A percentile compares a stretch with the other conserved stretches of the same genome.
Evolutionary conservation across 495 filamentous ascomycete species (phyloP).

Genomic region (Penicillium manginii): DNA sequence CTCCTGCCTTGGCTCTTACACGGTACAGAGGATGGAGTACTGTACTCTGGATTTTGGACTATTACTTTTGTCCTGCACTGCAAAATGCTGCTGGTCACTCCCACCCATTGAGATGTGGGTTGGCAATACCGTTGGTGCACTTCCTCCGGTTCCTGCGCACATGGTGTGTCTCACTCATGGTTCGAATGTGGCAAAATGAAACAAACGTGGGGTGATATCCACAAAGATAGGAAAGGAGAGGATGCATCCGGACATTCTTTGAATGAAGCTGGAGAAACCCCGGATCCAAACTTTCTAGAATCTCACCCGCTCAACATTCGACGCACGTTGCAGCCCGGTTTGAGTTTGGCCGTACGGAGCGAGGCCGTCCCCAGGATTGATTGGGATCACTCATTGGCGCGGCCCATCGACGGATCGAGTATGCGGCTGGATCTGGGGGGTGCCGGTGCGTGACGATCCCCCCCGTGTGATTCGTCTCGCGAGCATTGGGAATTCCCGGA

Average conservation of each 20-base stretch:
- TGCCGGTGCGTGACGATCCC: constrained; percentile 22
- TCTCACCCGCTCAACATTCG: constrained; percentile 16
- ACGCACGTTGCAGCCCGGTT: constrained; percentile 32
- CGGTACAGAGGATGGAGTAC: neutral
- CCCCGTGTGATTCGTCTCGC: constrained; percentile 8
- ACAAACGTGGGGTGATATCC: neutral
- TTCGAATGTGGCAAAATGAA: constrained; percentile 8
- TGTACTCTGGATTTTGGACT: neutral
- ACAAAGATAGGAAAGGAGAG: no score
- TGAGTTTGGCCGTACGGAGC: constrained; percentile 31
- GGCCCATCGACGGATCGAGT: constrained; percentile 18
- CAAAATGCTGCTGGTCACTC: neutral
- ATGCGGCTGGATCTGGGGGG: constrained; percentile 25
- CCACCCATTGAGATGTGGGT: neutral
- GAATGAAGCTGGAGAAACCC: neutral
- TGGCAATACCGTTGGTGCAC: neutral
- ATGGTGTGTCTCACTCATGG: constrained; percentile 6
- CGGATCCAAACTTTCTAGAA: constrained; percentile 28
- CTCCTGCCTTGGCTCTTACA: neutral
- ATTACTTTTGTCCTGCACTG: no score
- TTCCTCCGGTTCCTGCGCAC: constrained; percentile 16
- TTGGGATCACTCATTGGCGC: constrained; percentile 16
- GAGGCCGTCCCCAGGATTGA: constrained; percentile 13
- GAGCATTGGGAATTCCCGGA: constrained; percentile 5
- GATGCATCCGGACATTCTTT: neutral